These are phyloP conservation scores for Saccharomyces hybrid DNA, from an alignment of 1,139 yeast genomes.

Conservation along the genomic window DNA sequence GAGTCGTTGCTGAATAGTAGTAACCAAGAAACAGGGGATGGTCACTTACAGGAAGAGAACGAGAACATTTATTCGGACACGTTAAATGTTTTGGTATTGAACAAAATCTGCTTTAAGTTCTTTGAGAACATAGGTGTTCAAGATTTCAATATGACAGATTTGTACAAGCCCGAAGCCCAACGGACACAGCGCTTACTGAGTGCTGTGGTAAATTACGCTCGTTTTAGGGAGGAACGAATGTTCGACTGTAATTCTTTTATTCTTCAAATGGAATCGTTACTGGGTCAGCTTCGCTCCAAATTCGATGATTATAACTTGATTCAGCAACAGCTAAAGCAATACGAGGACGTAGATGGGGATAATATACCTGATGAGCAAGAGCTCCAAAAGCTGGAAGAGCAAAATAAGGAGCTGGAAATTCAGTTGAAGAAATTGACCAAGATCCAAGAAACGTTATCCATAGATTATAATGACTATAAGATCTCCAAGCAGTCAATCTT, in stretches of 20 bases:
- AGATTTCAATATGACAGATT: constrained; percentile 69
- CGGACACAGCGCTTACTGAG: constrained; percentile 63
- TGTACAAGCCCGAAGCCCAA: constrained; percentile 59
- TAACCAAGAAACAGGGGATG: constrained; percentile 13
- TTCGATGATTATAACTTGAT: constrained; percentile 38
- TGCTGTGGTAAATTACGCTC: constrained; percentile 78
- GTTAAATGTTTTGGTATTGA: constrained; percentile 45
- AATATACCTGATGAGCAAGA: constrained; percentile 26
- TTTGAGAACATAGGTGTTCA: constrained; percentile 66
- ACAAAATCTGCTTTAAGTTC: constrained; percentile 53
- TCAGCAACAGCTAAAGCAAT: constrained; percentile 39
- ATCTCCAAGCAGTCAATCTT: constrained; percentile 52
- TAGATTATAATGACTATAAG: constrained; percentile 63
- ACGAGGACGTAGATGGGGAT: constrained; percentile 28
- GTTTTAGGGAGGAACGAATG: constrained; percentile 74
- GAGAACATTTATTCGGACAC: constrained; percentile 32
- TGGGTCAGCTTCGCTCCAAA: constrained; percentile 37
- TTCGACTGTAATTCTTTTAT: constrained; percentile 60
- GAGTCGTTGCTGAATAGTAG: constrained; percentile 34
- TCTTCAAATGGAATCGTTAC: constrained; percentile 44
- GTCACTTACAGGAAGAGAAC: constrained; percentile 17
- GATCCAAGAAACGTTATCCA: constrained; percentile 54
- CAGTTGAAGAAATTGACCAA: constrained; percentile 58
- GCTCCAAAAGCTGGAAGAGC: constrained; percentile 44
- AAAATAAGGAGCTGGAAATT: constrained; percentile 53